Conservation (phyloP, 441 rosid genomes). For the Pelargonium myrrhifolium region DNA sequence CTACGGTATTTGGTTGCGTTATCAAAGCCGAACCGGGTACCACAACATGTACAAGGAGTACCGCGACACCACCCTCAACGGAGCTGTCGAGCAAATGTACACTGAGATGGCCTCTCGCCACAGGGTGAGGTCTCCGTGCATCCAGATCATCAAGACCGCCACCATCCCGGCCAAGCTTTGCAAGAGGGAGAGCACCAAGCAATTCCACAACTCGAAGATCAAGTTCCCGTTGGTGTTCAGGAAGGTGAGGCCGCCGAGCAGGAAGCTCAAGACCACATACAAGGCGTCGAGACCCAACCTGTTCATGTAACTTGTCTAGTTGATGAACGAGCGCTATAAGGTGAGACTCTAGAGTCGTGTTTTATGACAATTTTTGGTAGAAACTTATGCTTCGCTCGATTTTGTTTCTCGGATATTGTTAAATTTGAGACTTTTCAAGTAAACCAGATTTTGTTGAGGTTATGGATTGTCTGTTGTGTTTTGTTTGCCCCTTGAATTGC, state of each 20-base stretch:
- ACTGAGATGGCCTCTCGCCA: slow-evolving; percentile 33
- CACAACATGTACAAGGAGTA: slow-evolving; percentile 35
- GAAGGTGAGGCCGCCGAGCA: slow-evolving; percentile 33
- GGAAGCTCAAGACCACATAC: slow-evolving; percentile 33
- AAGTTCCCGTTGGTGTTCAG: slow-evolving; percentile 30
- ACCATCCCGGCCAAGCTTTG: slow-evolving; percentile 27
- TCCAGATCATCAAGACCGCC: slow-evolving; percentile 31
- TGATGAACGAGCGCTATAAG: slow-evolving; percentile 12
- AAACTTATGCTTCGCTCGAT: slow-evolving; percentile 11
- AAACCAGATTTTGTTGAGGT: slow-evolving; percentile 8
- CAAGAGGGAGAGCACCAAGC: slow-evolving; percentile 35
- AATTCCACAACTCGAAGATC: slow-evolving; percentile 32
- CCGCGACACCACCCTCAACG: slow-evolving; percentile 30
- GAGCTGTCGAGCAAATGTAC: slow-evolving; percentile 33
- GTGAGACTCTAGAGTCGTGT: slow-evolving; percentile 7
- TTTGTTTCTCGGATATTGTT: slow-evolving; percentile 22
- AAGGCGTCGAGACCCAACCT: slow-evolving; percentile 30
- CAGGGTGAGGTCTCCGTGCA: slow-evolving; percentile 30
- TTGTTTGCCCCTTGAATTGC: slow-evolving; percentile 2
- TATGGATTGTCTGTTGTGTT: slow-evolving; percentile 12
- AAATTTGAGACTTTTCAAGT: background rate
- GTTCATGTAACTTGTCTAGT: slow-evolving; percentile 22
- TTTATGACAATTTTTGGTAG: slow-evolving; percentile 16
- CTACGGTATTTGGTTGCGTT: slow-evolving; percentile 32
- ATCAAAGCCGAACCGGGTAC: slow-evolving; percentile 31